Base-by-base conservation (phyloP, 2,329 filamentous ascomycete species). In the Verticillium isaacii region DNA sequence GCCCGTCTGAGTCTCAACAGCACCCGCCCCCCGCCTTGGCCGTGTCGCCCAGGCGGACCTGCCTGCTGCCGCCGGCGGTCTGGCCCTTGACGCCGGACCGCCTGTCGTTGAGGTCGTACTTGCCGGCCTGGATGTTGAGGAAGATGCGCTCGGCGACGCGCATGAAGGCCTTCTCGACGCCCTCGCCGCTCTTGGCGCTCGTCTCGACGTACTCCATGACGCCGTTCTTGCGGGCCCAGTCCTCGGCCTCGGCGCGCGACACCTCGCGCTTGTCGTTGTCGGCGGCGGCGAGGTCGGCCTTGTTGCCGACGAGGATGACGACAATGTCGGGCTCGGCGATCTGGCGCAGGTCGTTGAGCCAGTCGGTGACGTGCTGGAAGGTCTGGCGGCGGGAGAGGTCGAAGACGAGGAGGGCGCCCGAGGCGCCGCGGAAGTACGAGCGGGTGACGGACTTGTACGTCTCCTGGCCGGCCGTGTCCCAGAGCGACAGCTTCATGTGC, bases 261-360 rank as follows among this genome's bases (percentile, higher is more conserved):
- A 98, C 93, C 72, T 96, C 90, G 61, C 94, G 84, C 77, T 88
- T 86, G 70, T 90, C 90, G 58, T 19, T 4, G 17, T 70, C 69
- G 23, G 66, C 63, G 5, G 62, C 68, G 0, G 90, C 87, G 52
- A 98, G 81, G 77, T 99, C 95, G 37, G 87, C 87, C 77, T 99
- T 99, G 79, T 99, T 99, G 52, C 95, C 95, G 5, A 99, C 95
- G 6, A 99, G 80, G 23, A 99, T 89, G 17, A 98, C 91, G 56
- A 97, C 91, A 66, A 98, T 97, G 71, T 95, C 91, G 29, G 95
- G 92, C 77, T 98, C 95, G 58, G 95, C 95, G 69, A 98, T 97
- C 74, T 95, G 92, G 52, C 93, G 88, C 66, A 99, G 83, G 78
- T 99, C 95, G 70, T 94, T 88, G 55, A 98, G 87, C 95, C 95